A percentile compares a stretch with the other conserved stretches of the same genome.
Evolutionary conservation across 2,329 filamentous ascomycete genomes (phyloP).

Genomic region (Trichoderma sp.): DNA sequence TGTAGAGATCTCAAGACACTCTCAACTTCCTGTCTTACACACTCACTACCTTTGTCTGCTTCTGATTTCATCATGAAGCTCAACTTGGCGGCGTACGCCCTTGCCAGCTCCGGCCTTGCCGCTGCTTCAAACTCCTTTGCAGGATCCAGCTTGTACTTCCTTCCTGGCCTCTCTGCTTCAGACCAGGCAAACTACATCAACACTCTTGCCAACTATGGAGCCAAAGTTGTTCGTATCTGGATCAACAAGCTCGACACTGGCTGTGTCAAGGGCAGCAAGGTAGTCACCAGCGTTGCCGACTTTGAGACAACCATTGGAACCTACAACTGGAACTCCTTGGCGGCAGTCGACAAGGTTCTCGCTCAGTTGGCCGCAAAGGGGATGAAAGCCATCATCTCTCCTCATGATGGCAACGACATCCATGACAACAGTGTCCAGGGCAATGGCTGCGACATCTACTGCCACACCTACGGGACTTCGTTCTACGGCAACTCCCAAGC

Average conservation of each 20-base stretch:
- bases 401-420: constrained; percentile 26
- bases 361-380: constrained; percentile 17
- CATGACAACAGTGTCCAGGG: background rate
- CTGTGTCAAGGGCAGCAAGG: constrained; percentile 28
- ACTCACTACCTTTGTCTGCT: background rate
- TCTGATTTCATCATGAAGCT: constrained; percentile 5
- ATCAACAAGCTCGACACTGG: constrained; percentile 21
- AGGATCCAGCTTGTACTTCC: constrained; percentile 29
- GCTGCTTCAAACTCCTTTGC: constrained; percentile 25
- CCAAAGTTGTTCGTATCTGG: constrained; percentile 29
- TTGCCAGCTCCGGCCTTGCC: constrained; percentile 11
- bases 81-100: background rate
- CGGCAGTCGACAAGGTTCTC: constrained; percentile 26
- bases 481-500: constrained; percentile 38
- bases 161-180: constrained; percentile 27
- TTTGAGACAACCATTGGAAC: constrained; percentile 29
- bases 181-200: constrained; percentile 28
- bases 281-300: constrained; percentile 17
- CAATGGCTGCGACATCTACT: constrained; percentile 24
- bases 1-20: background rate
- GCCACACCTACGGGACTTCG: constrained; percentile 28
- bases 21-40: background rate
- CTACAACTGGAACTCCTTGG: constrained; percentile 28
- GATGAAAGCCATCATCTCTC: constrained; percentile 28
- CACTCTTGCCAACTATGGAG: constrained; percentile 24